Conservation (phyloP, 2,329 filamentous ascomycete genomes). For the Colletotrichum liaoningense region DNA sequence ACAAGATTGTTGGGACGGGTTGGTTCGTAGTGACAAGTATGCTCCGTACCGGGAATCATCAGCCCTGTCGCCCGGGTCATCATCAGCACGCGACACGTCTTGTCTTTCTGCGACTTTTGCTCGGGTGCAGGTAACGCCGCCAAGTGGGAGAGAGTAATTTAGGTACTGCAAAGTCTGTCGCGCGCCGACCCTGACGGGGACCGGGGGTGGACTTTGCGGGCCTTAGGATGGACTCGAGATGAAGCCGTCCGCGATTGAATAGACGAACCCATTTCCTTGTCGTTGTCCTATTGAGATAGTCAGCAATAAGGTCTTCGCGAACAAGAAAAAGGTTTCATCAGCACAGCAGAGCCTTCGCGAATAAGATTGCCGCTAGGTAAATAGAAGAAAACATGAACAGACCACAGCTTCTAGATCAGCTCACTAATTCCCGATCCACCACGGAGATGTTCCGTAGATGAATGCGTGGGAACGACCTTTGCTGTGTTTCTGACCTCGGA, state of each 20-base stretch:
- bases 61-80: slow-evolving; percentile 18
- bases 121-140: slow-evolving; percentile 1
- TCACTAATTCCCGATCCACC: slow-evolving; percentile 18
- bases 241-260: not conserved
- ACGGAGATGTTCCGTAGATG: slow-evolving; percentile 33
- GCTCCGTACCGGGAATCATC: not conserved
- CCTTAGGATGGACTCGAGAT: slow-evolving; percentile 17
- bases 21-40: not conserved
- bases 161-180: slow-evolving; percentile 9
- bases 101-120: not conserved
- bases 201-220: slow-evolving; percentile 23
- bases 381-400: not conserved
- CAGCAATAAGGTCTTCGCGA: not conserved
- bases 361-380: not conserved
- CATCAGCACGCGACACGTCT: slow-evolving; percentile 15
- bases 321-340: not conserved
- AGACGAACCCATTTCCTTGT: slow-evolving; percentile 1
- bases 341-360: not conserved
- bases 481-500: not conserved
- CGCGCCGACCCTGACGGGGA: slow-evolving; percentile 7
- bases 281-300: not conserved
- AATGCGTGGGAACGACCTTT: not conserved
- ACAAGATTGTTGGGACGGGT: slow-evolving; percentile 16
- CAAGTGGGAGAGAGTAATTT: not conserved
- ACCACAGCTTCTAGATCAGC: slow-evolving; percentile 17